Evolutionary conservation across 2,329 filamentous ascomycete species (phyloP).

Genomic region (Aspergillus unguis): DNA sequence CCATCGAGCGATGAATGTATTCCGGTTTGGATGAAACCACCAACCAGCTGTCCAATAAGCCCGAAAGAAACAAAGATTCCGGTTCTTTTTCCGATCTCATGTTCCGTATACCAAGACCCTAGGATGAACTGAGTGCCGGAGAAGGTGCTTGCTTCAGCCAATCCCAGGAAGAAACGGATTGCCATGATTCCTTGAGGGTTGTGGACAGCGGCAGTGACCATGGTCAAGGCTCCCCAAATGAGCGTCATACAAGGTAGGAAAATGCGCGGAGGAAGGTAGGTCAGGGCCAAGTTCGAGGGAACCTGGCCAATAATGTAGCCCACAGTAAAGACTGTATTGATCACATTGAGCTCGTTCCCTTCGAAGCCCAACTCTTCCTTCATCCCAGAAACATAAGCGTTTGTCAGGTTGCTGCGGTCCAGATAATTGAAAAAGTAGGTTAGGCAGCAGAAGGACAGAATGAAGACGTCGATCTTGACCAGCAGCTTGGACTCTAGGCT

Average conservation of each 20-base stretch:
- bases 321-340: constrained; percentile 26
- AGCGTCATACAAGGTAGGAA: constrained; percentile 31
- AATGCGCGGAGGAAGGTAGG: constrained; percentile 24
- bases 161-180: constrained; percentile 39
- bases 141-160: constrained; percentile 32
- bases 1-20: constrained; percentile 7
- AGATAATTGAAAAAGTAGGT: constrained; percentile 50
- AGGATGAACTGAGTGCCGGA: constrained; percentile 39
- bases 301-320: constrained; percentile 26
- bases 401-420: constrained; percentile 48
- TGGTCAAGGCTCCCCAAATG: constrained; percentile 32
- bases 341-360: constrained; percentile 29
- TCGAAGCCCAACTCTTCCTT: constrained; percentile 31
- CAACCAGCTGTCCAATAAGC: constrained; percentile 1
- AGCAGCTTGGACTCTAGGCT: constrained; percentile 43
- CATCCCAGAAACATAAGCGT: constrained; percentile 46
- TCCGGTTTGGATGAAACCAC: constrained; percentile 3
- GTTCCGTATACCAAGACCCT: constrained; percentile 44
- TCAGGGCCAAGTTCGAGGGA: constrained; percentile 25
- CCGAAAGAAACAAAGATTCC: constrained; percentile 2
- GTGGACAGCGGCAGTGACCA: constrained; percentile 30
- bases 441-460: constrained; percentile 46
- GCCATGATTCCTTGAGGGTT: constrained; percentile 32
- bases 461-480: constrained; percentile 51
- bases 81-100: constrained; percentile 3